Evolutionary conservation across 2,329 filamentous ascomycete species (phyloP), one percentile per base, ranked within the genome.

Genomic region (Bipolaris zeicola): DNA sequence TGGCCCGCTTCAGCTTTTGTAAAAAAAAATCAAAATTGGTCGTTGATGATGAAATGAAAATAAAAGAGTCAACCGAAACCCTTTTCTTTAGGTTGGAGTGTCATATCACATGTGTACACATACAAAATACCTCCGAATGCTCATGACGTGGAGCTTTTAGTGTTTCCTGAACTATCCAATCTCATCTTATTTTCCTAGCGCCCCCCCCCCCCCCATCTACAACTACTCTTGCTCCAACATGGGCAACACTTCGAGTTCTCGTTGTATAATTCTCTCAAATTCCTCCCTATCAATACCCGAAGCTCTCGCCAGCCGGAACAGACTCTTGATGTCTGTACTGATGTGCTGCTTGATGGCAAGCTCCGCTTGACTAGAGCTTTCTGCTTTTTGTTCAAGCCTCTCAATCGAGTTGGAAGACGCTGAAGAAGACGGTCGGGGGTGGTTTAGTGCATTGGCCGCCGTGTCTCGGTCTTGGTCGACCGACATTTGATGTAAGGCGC

Each of bases 341-440:
- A 95, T 87, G 75, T 94, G 90, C 76, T 92, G 88, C 75, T 89
- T 90, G 52, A 95, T 85, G 13, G 87, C 89, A 52, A 89, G 84
- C 75, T 92, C 89, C 52, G 81, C 85, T 65, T 87, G 84, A 57
- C 87, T 85, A 64, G 83, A 83, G 61, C 81, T 85, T 58, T 80
- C 79, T 1, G 83, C 83, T 52, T 81, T 75, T 26, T 81, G 74
- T 65, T 88, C 86, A 39, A 88, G 71, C 38, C 75, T 80, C 57
- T 88, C 88, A 2, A 92, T 83, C 5, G 86, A 69, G 78, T 63
- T 67, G 2, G 69, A 65, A 5, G 82, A 78, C 79, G 82, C 68
- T 2, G 74, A 71, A 6, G 72, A 76, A 62, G 71, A 69, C 0
- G 75, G 72, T 1, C 72, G 68, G 0, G 74, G 74, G 47, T 75